phyloP scores from a whole-genome alignment of 2,329 filamentous ascomycete species.

The Alternaria sp. region DNA sequence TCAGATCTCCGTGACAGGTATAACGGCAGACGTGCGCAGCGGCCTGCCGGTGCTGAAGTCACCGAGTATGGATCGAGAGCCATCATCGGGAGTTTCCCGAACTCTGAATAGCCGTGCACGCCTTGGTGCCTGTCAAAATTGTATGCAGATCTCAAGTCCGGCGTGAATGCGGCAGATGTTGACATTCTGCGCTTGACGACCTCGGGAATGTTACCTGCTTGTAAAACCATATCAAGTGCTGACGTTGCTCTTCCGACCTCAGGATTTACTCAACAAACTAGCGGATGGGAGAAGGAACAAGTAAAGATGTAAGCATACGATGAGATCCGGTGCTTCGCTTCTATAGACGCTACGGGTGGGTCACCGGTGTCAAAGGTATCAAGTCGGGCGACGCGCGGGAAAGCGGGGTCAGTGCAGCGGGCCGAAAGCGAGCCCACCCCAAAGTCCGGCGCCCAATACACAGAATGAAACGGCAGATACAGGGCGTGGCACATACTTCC shows the following conservation, averaged over 20 bases:
- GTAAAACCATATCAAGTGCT: not conserved
- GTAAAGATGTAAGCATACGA: not conserved
- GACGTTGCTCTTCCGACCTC: not conserved
- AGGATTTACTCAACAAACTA: not conserved
- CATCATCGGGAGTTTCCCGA: too few species aligned
- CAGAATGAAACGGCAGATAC: not conserved
- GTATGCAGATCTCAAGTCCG: not conserved
- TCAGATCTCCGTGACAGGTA: constrained; percentile 8
- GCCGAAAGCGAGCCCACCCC: not conserved
- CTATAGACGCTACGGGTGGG: not conserved
- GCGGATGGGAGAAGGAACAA: too few species aligned
- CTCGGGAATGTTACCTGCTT: not conserved
- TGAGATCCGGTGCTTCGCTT: not conserved
- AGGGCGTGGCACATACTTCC: not conserved
- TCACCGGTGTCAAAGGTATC: not conserved
- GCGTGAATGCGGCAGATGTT: not conserved
- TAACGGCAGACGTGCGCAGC: not conserved
- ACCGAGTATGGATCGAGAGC: not conserved
- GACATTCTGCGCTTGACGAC: not conserved
- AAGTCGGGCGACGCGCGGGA: not conserved
- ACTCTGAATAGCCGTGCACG: not conserved
- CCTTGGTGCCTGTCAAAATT: not conserved
- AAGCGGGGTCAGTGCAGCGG: not conserved
- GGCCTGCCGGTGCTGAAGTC: not conserved
- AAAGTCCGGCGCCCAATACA: not conserved